Conservation (phyloP, 2,329 filamentous ascomycete genomes). For the Penicillium sp. region DNA sequence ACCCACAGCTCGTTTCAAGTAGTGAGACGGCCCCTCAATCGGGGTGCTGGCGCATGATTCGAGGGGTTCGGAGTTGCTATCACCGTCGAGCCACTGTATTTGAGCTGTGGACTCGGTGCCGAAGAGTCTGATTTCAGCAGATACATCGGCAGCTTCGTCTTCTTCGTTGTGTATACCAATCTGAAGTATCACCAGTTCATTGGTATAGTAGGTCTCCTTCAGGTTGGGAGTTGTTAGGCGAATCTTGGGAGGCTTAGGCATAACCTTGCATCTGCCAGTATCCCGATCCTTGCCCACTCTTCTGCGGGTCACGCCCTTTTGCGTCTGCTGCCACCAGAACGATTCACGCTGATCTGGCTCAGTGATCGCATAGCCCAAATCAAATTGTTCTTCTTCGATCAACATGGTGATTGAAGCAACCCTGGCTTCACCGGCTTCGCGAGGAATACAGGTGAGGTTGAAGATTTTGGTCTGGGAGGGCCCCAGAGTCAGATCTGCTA, state of each 20-base stretch:
- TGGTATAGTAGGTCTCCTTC: slow-evolving; percentile 75
- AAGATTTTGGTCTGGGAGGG: slow-evolving; percentile 69
- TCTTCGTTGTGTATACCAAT: slow-evolving; percentile 79
- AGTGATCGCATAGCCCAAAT: slow-evolving; percentile 63
- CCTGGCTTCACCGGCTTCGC: slow-evolving; percentile 76
- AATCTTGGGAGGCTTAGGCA: slow-evolving; percentile 90
- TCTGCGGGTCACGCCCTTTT: slow-evolving; percentile 36
- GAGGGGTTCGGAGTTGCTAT: slow-evolving; percentile 19
- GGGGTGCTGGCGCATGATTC: slow-evolving; percentile 27
- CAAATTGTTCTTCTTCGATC: slow-evolving; percentile 64
- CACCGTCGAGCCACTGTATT: slow-evolving; percentile 48
- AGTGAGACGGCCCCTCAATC: slow-evolving; percentile 30
- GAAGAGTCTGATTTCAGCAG: slow-evolving; percentile 66
- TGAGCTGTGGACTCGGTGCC: slow-evolving; percentile 53
- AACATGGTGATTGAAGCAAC: slow-evolving; percentile 63
- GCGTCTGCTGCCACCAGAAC: slow-evolving; percentile 45
- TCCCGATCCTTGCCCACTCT: slow-evolving; percentile 47
- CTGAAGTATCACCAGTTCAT: slow-evolving; percentile 68
- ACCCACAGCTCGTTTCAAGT: slow-evolving; percentile 36
- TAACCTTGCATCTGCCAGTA: slow-evolving; percentile 63
- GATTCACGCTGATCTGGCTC: slow-evolving; percentile 34
- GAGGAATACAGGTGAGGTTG: slow-evolving; percentile 68
- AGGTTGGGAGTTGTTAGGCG: slow-evolving; percentile 65
- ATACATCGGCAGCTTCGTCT: slow-evolving; percentile 71
- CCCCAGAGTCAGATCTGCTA: slow-evolving; percentile 62